phyloP scores from a whole-genome alignment of 78 protist genomes.

The Creolimax fragrantissima region DNA sequence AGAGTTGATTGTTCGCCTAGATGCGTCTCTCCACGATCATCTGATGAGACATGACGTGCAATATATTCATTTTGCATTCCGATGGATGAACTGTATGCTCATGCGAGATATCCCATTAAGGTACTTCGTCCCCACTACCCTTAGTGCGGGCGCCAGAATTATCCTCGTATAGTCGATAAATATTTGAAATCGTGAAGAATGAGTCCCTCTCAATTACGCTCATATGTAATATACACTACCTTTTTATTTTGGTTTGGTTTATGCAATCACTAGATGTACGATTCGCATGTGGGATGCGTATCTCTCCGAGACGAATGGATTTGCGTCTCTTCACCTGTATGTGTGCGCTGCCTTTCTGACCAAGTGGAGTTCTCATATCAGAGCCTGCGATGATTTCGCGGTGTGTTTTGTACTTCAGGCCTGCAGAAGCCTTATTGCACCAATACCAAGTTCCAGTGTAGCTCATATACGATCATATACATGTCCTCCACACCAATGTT shows the following conservation, averaged over 20 bases:
- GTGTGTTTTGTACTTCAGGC: too few species aligned
- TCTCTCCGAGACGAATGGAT: constrained; percentile 29
- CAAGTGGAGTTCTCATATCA: constrained; percentile 47
- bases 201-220: too few species aligned
- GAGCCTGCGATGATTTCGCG: constrained; percentile 55
- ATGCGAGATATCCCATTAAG: constrained; percentile 74
- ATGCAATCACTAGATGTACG: background rate
- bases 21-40: constrained; percentile 49
- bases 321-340: constrained; percentile 71
- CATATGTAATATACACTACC: too few species aligned
- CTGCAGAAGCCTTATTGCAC: too few species aligned
- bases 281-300: background rate
- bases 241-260: background rate
- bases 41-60: constrained; percentile 46
- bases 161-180: too few species aligned
- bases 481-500: too few species aligned
- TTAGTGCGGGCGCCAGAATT: too few species aligned
- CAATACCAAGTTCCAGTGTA: too few species aligned
- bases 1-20: background rate
- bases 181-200: too few species aligned
- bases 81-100: constrained; percentile 96
- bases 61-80: constrained; percentile 83
- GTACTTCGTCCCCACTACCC: too few species aligned
- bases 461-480: too few species aligned
- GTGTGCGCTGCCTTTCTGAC: constrained; percentile 89